Conservation (phyloP, 192 early-diverging fungal genomes). For the Backusella circina region DNA sequence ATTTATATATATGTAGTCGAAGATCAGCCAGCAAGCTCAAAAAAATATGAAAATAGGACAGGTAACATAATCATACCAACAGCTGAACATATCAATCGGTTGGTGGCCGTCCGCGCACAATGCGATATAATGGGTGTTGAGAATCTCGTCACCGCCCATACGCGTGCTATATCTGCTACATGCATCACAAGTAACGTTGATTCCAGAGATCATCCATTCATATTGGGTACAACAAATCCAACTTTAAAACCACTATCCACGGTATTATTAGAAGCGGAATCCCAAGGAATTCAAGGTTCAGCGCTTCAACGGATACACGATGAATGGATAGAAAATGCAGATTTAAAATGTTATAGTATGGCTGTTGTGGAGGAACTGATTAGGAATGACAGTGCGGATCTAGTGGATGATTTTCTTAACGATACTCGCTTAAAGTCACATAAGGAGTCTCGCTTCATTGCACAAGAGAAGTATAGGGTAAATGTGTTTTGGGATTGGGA, state of each 20-base stretch:
- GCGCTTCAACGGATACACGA: slow-evolving; percentile 80
- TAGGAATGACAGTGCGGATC: slow-evolving; percentile 52
- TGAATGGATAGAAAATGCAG: slow-evolving; percentile 77
- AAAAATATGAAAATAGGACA: slow-evolving; percentile 99
- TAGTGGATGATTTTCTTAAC: slow-evolving; percentile 33
- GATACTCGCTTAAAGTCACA: slow-evolving; percentile 66
- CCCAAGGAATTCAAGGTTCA: slow-evolving; percentile 61
- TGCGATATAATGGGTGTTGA: slow-evolving; percentile 98
- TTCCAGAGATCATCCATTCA: slow-evolving; percentile 91
- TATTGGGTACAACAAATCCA: slow-evolving; percentile 88
- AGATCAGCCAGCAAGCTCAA: slow-evolving; percentile 91
- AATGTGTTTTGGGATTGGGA: slow-evolving; percentile 88
- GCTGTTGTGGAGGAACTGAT: slow-evolving; percentile 78
- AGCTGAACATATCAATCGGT: slow-evolving; percentile 94
- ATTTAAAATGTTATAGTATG: slow-evolving; percentile 74
- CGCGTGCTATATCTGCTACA: slow-evolving; percentile 94
- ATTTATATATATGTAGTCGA: slow-evolving; percentile 45
- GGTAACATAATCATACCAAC: slow-evolving; percentile 97
- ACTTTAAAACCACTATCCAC: slow-evolving; percentile 59
- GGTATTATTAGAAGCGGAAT: slow-evolving; percentile 80
- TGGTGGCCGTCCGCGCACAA: slow-evolving; percentile 92
- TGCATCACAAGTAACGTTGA: slow-evolving; percentile 96
- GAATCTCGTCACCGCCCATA: slow-evolving; percentile 88
- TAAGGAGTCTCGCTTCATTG: slow-evolving; percentile 73
- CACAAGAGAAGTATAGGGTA: slow-evolving; percentile 65